phyloP scores from a whole-genome alignment of 768 basidiomycete genomes.

The Pilatotrama ljubarskyi region DNA sequence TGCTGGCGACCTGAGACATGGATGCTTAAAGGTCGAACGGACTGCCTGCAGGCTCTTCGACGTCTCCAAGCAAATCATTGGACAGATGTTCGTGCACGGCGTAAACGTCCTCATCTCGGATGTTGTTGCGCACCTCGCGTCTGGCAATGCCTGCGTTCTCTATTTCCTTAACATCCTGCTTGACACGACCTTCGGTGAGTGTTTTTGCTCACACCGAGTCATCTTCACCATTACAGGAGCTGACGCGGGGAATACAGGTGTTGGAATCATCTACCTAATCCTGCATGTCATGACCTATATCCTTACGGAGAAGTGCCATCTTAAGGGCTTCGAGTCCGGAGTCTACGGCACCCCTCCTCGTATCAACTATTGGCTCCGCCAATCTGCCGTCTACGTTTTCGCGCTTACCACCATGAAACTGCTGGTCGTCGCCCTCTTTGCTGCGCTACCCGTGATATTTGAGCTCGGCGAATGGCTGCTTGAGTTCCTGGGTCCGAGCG shows the following conservation, averaged over 20 bases:
- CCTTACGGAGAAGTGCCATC: slow-evolving; percentile 59
- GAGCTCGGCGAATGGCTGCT: slow-evolving; percentile 84
- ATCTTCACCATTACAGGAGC: not conserved
- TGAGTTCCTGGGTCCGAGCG: slow-evolving; percentile 70
- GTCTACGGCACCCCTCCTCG: slow-evolving; percentile 87
- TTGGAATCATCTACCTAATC: slow-evolving; percentile 76
- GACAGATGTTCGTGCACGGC: slow-evolving; percentile 79
- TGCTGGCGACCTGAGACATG: not conserved
- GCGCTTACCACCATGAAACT: slow-evolving; percentile 87
- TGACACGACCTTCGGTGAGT: slow-evolving; percentile 86
- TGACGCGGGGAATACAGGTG: slow-evolving; percentile 50
- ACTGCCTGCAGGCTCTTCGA: slow-evolving; percentile 77
- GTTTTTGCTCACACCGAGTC: not conserved
- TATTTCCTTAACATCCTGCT: slow-evolving; percentile 93
- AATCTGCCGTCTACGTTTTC: slow-evolving; percentile 80
- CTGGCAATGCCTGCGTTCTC: slow-evolving; percentile 84
- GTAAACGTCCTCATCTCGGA: slow-evolving; percentile 80
- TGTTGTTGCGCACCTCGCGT: slow-evolving; percentile 64
- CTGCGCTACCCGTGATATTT: slow-evolving; percentile 69
- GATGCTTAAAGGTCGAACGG: not conserved
- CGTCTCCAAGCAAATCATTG: slow-evolving; percentile 88
- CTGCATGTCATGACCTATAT: slow-evolving; percentile 64
- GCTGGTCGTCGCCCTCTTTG: slow-evolving; percentile 77
- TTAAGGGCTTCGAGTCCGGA: slow-evolving; percentile 83
- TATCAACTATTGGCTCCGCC: slow-evolving; percentile 68